A percentile compares a stretch with the other conserved stretches of the same genome.
These are phyloP conservation scores for Rhizopus delemar DNA, from an alignment of 371 early-diverging fungal genomes.

Conservation along the genomic window DNA sequence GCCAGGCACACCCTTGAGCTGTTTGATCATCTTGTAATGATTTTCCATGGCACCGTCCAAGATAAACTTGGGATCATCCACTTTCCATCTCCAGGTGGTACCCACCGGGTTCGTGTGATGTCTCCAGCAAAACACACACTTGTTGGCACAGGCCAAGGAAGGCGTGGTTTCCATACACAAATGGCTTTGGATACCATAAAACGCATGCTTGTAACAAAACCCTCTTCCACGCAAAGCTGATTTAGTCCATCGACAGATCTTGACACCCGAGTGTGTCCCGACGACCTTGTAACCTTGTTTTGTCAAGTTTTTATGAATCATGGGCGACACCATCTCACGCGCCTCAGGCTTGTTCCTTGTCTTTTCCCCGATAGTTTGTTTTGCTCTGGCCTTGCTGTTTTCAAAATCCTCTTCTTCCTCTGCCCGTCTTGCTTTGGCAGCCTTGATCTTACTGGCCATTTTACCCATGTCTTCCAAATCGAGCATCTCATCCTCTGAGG, in stretches of 20 bases:
- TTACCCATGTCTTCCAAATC: constrained; percentile 78
- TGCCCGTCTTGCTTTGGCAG: constrained; percentile 54
- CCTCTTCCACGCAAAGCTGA: constrained; percentile 76
- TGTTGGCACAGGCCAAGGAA: constrained; percentile 80
- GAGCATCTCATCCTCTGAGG: constrained; percentile 64
- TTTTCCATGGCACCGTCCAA: constrained; percentile 75
- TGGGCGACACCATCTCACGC: constrained; percentile 79
- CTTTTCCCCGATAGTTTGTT: constrained; percentile 40
- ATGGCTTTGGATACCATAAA: constrained; percentile 71
- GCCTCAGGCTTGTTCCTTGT: constrained; percentile 38
- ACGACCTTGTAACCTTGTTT: constrained; percentile 84
- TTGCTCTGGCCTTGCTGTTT: constrained; percentile 52
- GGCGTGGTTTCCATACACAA: constrained; percentile 75
- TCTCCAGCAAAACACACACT: constrained; percentile 84
- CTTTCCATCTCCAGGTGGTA: constrained; percentile 77
- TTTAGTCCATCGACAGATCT: constrained; percentile 86
- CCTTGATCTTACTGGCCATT: constrained; percentile 62
- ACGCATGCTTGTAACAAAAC: constrained; percentile 80
- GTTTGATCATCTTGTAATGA: constrained; percentile 80
- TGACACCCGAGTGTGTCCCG: constrained; percentile 79
- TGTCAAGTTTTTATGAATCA: constrained; percentile 70
- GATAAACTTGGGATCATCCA: constrained; percentile 73
- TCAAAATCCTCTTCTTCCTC: constrained; percentile 61
- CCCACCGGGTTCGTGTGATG: constrained; percentile 84
- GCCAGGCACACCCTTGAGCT: constrained; percentile 79